phyloP scores from a whole-genome alignment of 345 rosid species.

The Populus davidiana region DNA sequence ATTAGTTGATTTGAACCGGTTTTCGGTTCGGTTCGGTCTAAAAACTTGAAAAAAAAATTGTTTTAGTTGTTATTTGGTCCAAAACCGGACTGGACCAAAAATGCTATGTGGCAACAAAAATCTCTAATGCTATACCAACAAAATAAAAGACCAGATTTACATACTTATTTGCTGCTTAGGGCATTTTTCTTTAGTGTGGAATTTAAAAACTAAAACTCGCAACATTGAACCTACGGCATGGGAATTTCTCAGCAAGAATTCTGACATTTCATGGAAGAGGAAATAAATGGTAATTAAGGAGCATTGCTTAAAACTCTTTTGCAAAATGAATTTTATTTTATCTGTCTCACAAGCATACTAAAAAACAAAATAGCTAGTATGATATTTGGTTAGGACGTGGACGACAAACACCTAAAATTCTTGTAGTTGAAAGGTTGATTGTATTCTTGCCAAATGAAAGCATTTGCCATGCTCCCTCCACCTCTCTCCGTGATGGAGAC shows the following conservation, averaged over 20 bases:
- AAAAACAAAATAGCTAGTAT: not conserved
- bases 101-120: not conserved
- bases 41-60: too few relatives aligned
- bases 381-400: not conserved
- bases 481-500: not conserved
- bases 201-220: not conserved
- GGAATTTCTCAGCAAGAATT: not conserved
- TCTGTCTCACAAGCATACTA: too few relatives aligned
- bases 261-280: not conserved
- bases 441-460: not conserved
- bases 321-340: not conserved
- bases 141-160: too few relatives aligned
- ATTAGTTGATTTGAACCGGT: too few relatives aligned
- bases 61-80: too few relatives aligned
- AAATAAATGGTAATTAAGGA: not conserved
- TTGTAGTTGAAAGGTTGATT: not conserved
- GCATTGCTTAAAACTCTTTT: not conserved
- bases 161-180: not conserved
- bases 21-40: too few relatives aligned
- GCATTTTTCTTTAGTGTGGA: too few relatives aligned
- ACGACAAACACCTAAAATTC: not conserved
- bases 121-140: not conserved
- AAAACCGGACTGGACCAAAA: too few relatives aligned
- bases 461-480: not conserved
- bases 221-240: not conserved